phyloP scores from a whole-genome alignment of 768 basidiomycete species.

The Clavaria fumosa region DNA sequence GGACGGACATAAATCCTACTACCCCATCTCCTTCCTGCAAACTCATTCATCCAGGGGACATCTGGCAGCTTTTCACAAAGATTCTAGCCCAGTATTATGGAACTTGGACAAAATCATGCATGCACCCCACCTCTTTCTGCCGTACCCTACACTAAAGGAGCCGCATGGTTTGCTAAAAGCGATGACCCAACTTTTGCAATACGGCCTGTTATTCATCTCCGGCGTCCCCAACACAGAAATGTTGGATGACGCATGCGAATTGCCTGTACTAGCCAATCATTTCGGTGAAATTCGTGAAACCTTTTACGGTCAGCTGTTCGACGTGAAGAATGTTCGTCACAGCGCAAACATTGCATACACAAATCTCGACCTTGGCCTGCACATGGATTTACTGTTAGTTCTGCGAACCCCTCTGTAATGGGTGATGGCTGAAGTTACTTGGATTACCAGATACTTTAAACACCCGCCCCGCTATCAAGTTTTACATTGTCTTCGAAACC shows the following conservation, averaged over 20 bases:
- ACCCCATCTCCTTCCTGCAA: conserved; percentile 30
- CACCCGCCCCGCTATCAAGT: conserved; percentile 87
- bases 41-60: conserved; percentile 26
- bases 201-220: conserved; percentile 58
- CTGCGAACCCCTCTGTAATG: no score
- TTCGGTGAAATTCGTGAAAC: conserved; percentile 74
- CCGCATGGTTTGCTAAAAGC: conserved; percentile 35
- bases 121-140: conserved; percentile 32
- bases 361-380: conserved; percentile 71
- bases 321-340: conserved; percentile 61
- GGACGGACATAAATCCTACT: conserved; percentile 47
- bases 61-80: conserved; percentile 30
- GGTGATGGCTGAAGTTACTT: no score
- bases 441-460: conserved; percentile 86
- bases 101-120: conserved; percentile 21
- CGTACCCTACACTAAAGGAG: conserved; percentile 35
- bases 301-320: conserved; percentile 84
- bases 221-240: conserved; percentile 55
- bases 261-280: conserved; percentile 42
- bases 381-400: conserved; percentile 83
- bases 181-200: conserved; percentile 52
- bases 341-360: conserved; percentile 94
- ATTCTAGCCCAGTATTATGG: conserved; percentile 31
- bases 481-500: conserved; percentile 79
- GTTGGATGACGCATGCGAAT: conserved; percentile 44